Evolutionary conservation across 1,139 yeast species (phyloP), one percentile per base, ranked within the genome.

Genomic region (Debaryomycetaceae sp.): DNA sequence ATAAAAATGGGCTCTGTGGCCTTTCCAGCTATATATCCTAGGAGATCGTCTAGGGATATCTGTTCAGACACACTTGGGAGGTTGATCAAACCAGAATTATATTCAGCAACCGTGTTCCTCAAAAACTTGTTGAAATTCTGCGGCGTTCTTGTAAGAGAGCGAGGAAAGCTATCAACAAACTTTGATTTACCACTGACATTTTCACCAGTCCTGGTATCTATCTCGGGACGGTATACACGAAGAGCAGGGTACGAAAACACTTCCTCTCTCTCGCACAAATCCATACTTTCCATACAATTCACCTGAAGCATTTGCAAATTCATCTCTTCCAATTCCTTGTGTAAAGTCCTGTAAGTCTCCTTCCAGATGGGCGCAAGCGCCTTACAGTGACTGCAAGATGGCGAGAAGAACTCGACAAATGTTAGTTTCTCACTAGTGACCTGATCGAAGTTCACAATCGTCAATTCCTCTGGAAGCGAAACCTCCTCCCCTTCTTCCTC

Each of bases 281-380:
- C 93, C 8, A 90, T 91, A 59, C 80, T 78, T 41, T 76, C 83
- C 20, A 83, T 72, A 66, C 95, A 87, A 58, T 86, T 78, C 22
- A 86, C 91, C 57, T 85, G 93, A 45, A 76, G 70, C 77, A 85
- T 79, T 11, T 70, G 70, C 30, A 84, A 72, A 5, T 75, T 72
- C 45, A 75, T 52, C 24, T 62, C 46, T 40, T 75, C 69, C 49
- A 72, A 66, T 39, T 68, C 68, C 8, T 52, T 42, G 30, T 67
- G 58, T 57, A 73, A 75, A 11, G 59, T 60, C 24, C 65, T 52
- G 65, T 78, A 84, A 0, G 89, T 74, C 44, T 71, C 65, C 45
- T 78, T 75, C 89, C 89, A 85, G 5, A 63, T 71, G 6, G 91
- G 90, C 2, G 83, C 86, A 48, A 86, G 66, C 8, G 66, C 68